Conservation (phyloP, 352 stramenopile species). For the Globisporangium carolinianum region DNA sequence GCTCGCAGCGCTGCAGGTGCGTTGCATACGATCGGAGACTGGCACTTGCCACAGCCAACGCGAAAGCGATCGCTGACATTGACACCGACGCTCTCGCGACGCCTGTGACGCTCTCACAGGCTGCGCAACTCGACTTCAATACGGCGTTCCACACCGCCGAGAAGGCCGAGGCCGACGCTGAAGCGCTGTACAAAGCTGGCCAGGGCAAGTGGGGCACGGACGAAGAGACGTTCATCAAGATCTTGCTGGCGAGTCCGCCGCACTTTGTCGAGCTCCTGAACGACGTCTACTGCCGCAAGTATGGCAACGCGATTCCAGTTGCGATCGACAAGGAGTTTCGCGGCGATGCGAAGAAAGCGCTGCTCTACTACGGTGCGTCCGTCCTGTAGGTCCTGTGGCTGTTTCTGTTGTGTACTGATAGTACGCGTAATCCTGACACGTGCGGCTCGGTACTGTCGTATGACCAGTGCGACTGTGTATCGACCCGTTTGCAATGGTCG, state of each 20-base stretch:
- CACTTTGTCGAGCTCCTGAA: constrained; percentile 54
- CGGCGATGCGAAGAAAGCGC: constrained; percentile 44
- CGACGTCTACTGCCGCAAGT: constrained; percentile 61
- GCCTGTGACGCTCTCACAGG: neutral
- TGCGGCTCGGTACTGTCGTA: neutral
- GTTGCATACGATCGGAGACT: neutral
- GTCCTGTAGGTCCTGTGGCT: too few species aligned
- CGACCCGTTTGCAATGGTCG: constrained; percentile 38
- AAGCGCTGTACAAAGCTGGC: constrained; percentile 62
- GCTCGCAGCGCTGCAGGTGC: constrained; percentile 49
- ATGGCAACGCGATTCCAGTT: constrained; percentile 47
- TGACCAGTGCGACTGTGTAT: constrained; percentile 39
- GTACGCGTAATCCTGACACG: neutral
- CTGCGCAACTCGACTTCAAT: constrained; percentile 27
- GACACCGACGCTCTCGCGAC: neutral
- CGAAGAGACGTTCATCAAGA: constrained; percentile 53
- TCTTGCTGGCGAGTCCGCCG: constrained; percentile 50
- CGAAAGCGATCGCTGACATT: too few species aligned
- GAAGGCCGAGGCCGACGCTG: constrained; percentile 43
- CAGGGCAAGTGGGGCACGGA: constrained; percentile 72
- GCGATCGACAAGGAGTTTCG: constrained; percentile 64
- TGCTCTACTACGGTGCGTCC: constrained; percentile 56
- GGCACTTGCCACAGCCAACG: too few species aligned
- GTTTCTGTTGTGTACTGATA: neutral
- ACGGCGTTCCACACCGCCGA: constrained; percentile 46